Conservation (phyloP, 352 stramenopile genomes). For the Bremia lactucae region DNA sequence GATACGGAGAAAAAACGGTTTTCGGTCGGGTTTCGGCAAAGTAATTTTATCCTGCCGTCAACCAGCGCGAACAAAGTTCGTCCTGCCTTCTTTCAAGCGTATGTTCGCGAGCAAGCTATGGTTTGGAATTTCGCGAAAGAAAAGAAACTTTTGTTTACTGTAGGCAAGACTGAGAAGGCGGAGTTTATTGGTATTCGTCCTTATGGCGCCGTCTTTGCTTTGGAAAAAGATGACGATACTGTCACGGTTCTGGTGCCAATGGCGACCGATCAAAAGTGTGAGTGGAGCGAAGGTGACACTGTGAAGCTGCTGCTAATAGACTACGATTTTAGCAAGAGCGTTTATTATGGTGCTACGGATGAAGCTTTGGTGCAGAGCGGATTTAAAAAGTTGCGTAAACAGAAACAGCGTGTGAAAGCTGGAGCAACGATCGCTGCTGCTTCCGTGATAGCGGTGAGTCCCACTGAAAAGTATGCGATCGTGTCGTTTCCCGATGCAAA, state of each 20-base stretch:
- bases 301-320: constrained; percentile 75
- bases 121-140: constrained; percentile 2
- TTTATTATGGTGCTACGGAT: constrained; percentile 56
- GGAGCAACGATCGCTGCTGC: constrained; percentile 33
- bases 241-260: constrained; percentile 62
- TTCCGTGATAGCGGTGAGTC: constrained; percentile 39
- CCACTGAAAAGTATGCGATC: constrained; percentile 51
- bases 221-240: constrained; percentile 50
- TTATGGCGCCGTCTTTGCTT: constrained; percentile 80
- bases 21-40: constrained; percentile 57
- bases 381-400: constrained; percentile 61
- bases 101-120: constrained; percentile 29
- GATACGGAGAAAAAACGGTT: constrained; percentile 72
- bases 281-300: constrained; percentile 47
- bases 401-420: constrained; percentile 44
- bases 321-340: constrained; percentile 80
- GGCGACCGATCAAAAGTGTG: constrained; percentile 19
- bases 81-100: constrained; percentile 45
- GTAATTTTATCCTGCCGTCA: constrained; percentile 18
- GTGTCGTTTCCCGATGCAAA: constrained; percentile 48
- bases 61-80: constrained; percentile 27
- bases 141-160: constrained; percentile 23
- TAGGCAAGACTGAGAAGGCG: constrained; percentile 71
- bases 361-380: constrained; percentile 41
- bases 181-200: constrained; percentile 75